These are phyloP conservation scores for Crepidotus variabilis DNA, from an alignment of 768 basidiomycete species.

Conservation along the genomic window DNA sequence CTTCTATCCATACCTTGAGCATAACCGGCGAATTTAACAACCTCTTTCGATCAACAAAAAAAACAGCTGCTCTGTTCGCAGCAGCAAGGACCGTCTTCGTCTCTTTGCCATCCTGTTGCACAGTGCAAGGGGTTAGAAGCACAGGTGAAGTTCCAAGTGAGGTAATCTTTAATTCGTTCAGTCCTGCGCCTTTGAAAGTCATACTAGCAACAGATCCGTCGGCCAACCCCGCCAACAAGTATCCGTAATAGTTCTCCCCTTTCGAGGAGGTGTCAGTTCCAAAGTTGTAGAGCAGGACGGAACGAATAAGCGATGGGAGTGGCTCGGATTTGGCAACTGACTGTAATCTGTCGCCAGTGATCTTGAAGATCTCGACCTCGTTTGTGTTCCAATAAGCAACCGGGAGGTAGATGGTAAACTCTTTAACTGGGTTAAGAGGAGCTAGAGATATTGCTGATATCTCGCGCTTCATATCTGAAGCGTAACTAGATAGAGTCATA, in stretches of 20 bases:
- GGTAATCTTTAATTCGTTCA: constrained; percentile 52
- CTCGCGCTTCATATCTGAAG: constrained; percentile 30
- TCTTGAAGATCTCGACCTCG: constrained; percentile 50
- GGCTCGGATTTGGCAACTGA: constrained; percentile 31
- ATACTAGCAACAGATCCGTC: constrained; percentile 70
- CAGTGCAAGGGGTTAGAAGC: constrained; percentile 44
- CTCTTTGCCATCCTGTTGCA: constrained; percentile 36
- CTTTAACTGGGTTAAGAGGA: constrained; percentile 45
- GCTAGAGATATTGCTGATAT: constrained; percentile 70
- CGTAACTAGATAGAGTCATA: constrained; percentile 4
- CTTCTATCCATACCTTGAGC: constrained; percentile 45
- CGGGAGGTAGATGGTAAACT: constrained; percentile 45
- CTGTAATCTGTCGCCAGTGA: constrained; percentile 20
- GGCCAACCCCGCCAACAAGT: constrained; percentile 69
- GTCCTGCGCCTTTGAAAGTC: constrained; percentile 38
- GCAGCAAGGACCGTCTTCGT: constrained; percentile 62
- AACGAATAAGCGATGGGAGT: constrained; percentile 43
- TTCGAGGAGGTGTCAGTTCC: constrained; percentile 32
- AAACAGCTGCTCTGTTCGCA: constrained; percentile 64
- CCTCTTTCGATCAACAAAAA: constrained; percentile 64
- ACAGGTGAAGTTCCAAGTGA: constrained; percentile 70
- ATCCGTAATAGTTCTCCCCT: constrained; percentile 36
- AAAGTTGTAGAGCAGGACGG: constrained; percentile 57
- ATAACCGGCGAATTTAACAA: constrained; percentile 68
- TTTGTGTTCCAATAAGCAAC: constrained; percentile 80